Conservation (phyloP, 2,329 filamentous ascomycete genomes). For the Raffaelea deltoideospora region DNA sequence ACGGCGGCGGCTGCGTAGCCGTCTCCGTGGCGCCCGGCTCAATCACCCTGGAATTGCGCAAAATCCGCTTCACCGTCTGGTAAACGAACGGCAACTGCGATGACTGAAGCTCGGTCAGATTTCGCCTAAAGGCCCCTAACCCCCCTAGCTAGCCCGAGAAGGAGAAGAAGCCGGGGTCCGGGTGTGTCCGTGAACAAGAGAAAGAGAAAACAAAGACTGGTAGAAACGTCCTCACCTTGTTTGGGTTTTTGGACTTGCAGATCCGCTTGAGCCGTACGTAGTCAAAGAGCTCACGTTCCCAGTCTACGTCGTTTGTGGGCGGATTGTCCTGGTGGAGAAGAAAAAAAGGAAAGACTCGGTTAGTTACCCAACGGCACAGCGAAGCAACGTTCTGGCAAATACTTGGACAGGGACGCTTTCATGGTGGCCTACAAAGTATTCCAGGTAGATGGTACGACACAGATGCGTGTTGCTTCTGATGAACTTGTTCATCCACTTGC, state of each 20-base stretch:
- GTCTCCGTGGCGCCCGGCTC: slow-evolving; percentile 13
- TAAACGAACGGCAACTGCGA: slow-evolving; percentile 32
- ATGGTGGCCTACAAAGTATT: slow-evolving; percentile 8
- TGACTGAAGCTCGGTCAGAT: slow-evolving; percentile 15
- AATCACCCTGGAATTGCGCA: slow-evolving; percentile 26
- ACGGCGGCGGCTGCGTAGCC: slow-evolving; percentile 20
- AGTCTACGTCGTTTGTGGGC: slow-evolving; percentile 13
- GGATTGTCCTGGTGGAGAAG: slow-evolving; percentile 24
- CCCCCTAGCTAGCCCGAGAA: background rate
- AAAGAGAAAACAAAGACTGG: no score
- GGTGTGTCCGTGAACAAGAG: no score
- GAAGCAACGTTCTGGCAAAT: no score
- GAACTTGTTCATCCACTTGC: slow-evolving; percentile 34
- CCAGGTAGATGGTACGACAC: slow-evolving; percentile 43
- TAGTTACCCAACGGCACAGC: no score
- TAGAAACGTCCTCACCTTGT: slow-evolving; percentile 31
- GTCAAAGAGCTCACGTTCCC: slow-evolving; percentile 24
- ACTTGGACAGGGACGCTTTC: no score
- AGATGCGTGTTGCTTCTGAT: slow-evolving; percentile 43
- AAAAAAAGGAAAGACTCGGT: no score
- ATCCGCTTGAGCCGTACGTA: slow-evolving; percentile 27
- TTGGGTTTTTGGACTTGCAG: slow-evolving; percentile 18
- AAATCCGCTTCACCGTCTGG: slow-evolving; percentile 26
- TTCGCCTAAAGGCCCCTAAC: no score
- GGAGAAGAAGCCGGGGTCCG: no score